Base-by-base conservation (phyloP, 202 grass and related monocot species). In the Saccharum hybrid region DNA sequence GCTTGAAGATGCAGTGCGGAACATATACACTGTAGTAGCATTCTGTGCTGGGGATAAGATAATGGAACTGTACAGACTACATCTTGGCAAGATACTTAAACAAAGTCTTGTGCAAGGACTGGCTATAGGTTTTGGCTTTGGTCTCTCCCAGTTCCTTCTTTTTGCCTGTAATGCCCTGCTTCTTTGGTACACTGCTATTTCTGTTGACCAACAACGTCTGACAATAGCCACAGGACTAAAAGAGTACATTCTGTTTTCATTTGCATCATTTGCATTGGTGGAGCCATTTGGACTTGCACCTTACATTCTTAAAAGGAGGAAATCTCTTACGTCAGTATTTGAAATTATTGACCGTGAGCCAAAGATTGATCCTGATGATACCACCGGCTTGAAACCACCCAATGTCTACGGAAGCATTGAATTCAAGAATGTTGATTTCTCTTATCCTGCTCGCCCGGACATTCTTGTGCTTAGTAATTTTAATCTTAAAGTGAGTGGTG, bases 31-130 rank as follows among this genome's bases (percentile, higher is more conserved):
- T 3, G 96, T 98, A 68, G 96, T 98, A 66, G 96, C 96, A 15
- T 98, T 96, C 82, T 98, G 96, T 87, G 96, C 96, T 76, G 96
- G 96, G 71, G 88, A 98, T 85, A 98, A 98, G 86, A 92, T 98
- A 88, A 98, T 93, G 89, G 92, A 95, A 66, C 88, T 98, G 19
- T 98, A 98, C 81, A 95, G 78, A 81, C 82, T 90, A 56, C 96
- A 98, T 71, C 96, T 98, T 82, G 62, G 68, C 56, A 94, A 85
- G 83, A 98, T 98, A 89, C 83, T 96, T 45, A 94, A 89, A 64
- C 88, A 94, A 81, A 93, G 89, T 80, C 92, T 94, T 78, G 59
- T 98, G 42, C 96, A 94, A 21, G 96, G 96, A 74, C 83, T 94
- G 74, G 88, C 71, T 52, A 98, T 98, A 67, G 96, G 96, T 66